phyloP scores from a whole-genome alignment of 352 stramenopile species.

The Phytopythium ostracodes region DNA sequence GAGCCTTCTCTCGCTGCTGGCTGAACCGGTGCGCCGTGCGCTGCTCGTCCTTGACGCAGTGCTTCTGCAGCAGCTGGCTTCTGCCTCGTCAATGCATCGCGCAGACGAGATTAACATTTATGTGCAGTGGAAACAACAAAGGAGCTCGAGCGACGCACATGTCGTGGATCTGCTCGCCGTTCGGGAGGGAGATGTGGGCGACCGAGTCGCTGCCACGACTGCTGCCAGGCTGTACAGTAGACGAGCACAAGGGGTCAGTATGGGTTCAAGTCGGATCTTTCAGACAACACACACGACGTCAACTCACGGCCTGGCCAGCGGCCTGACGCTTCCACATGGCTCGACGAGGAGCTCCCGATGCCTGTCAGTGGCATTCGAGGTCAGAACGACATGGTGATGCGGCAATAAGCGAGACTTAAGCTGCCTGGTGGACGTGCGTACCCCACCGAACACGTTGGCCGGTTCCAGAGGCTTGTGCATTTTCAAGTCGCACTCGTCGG shows the following conservation, averaged over 20 bases:
- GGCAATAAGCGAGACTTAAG: background rate
- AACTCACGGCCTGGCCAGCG: conserved; percentile 16
- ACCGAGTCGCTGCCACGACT: conserved; percentile 4
- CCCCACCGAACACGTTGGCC: conserved; percentile 28
- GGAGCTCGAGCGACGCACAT: conserved; percentile 28
- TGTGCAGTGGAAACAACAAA: too few relatives aligned
- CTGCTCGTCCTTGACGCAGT: conserved; percentile 61
- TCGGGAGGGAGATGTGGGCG: conserved; percentile 49
- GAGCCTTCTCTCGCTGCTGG: conserved; percentile 29
- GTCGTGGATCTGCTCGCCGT: conserved; percentile 69
- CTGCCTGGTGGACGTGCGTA: conserved; percentile 9
- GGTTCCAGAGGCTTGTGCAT: conserved; percentile 13
- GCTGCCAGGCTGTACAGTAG: background rate
- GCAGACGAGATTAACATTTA: too few relatives aligned
- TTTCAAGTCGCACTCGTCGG: background rate
- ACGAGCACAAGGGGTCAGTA: background rate
- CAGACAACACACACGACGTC: conserved; percentile 1
- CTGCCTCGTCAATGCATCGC: conserved; percentile 11
- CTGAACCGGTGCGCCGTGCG: conserved; percentile 51
- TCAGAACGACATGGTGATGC: background rate
- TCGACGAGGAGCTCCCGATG: conserved; percentile 42
- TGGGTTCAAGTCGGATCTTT: background rate
- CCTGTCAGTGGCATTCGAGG: conserved; percentile 14
- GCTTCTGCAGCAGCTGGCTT: conserved; percentile 66
- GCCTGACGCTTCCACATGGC: conserved; percentile 71